Percentiles rank a stretch among this genome's conserved stretches.
These are phyloP conservation scores for Apiospora aurea DNA, from an alignment of 2,329 filamentous ascomycete genomes.

Conservation along the genomic window DNA sequence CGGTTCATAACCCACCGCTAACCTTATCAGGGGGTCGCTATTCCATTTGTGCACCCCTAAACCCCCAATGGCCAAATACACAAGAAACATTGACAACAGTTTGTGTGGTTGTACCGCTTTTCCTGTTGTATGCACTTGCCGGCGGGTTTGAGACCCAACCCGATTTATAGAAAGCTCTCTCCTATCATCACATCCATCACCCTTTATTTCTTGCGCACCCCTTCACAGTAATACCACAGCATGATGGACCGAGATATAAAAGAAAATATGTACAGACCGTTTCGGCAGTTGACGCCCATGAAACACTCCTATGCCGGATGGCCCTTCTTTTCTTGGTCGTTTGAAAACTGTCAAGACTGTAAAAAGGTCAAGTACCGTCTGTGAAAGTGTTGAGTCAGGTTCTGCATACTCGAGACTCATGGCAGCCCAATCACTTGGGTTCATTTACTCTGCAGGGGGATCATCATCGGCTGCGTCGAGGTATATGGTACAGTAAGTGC, in stretches of 20 bases:
- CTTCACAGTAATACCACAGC: not conserved
- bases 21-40: not conserved
- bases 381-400: not conserved
- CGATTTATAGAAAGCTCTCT: not conserved
- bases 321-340: slow-evolving; percentile 6
- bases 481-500: slow-evolving; percentile 17
- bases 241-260: not conserved
- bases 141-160: slow-evolving; percentile 3
- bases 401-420: not conserved
- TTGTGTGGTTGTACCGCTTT: not conserved
- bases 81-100: slow-evolving; percentile 9
- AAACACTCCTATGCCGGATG: not conserved
- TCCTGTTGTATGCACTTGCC: slow-evolving; percentile 11
- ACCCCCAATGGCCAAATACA: not conserved
- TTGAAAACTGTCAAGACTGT: not conserved
- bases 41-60: not conserved
- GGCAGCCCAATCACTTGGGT: slow-evolving; percentile 11
- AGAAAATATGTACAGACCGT: not conserved
- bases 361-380: not conserved
- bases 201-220: not conserved
- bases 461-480: not conserved
- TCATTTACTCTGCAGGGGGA: not conserved
- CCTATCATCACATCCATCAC: slow-evolving; percentile 5
- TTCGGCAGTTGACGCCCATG: not conserved
- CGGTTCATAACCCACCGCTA: slow-evolving; percentile 18